Percentiles rank a stretch among this genome's conserved stretches.
These are phyloP conservation scores for Saposhnikovia divaricata DNA, from an alignment of 129 eudicot genomes.

Conservation along the genomic window DNA sequence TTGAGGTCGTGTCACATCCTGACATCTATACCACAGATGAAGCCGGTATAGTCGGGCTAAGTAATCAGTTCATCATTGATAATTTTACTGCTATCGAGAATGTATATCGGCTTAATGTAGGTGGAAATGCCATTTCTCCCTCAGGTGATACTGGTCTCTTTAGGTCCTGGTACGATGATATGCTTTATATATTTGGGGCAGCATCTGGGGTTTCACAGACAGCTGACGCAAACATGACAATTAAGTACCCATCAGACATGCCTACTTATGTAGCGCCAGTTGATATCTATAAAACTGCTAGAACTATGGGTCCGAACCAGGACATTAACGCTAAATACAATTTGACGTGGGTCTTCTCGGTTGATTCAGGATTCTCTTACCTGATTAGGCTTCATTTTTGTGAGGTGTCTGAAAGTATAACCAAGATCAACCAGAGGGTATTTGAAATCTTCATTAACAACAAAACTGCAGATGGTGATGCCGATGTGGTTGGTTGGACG, in stretches of 20 bases:
- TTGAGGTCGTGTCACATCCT: slow-evolving; percentile 79
- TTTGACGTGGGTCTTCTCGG: slow-evolving; percentile 64
- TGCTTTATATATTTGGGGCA: slow-evolving; percentile 47
- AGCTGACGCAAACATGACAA: slow-evolving; percentile 40
- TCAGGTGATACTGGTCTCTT: slow-evolving; percentile 73
- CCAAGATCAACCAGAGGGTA: slow-evolving; percentile 49
- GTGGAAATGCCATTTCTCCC: slow-evolving; percentile 77
- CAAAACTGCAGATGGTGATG: slow-evolving; percentile 51
- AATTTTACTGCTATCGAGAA: slow-evolving; percentile 66
- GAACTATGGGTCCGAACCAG: slow-evolving; percentile 67
- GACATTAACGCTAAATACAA: slow-evolving; percentile 41
- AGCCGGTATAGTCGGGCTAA: slow-evolving; percentile 38
- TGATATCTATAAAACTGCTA: slow-evolving; percentile 70
- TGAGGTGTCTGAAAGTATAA: slow-evolving; percentile 32
- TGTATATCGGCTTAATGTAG: slow-evolving; percentile 71
- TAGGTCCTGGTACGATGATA: slow-evolving; percentile 66
- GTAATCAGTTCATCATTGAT: slow-evolving; percentile 26
- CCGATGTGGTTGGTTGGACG: slow-evolving; percentile 61
- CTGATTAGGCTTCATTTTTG: slow-evolving; percentile 89
- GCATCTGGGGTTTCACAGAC: slow-evolving; percentile 44
- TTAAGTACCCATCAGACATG: slow-evolving; percentile 34
- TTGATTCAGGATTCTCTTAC: slow-evolving; percentile 66
- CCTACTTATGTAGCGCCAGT: slow-evolving; percentile 67
- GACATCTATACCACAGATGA: slow-evolving; percentile 48
- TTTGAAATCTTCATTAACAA: slow-evolving; percentile 58